Evolutionary conservation across 768 basidiomycete genomes (phyloP).

Genomic region (Leccinum rimulosum): DNA sequence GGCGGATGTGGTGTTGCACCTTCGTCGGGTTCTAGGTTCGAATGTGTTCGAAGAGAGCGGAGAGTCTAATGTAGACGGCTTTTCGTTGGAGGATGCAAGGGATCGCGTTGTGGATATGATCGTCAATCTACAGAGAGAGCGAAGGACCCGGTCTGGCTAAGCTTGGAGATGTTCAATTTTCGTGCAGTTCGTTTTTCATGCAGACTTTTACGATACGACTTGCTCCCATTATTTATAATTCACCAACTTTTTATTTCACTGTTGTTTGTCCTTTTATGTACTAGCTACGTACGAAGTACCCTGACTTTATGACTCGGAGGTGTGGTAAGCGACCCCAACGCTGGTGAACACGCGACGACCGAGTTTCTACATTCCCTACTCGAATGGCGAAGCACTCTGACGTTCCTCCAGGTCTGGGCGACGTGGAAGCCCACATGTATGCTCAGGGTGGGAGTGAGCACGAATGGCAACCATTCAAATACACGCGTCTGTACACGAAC

Average conservation of each 20-base stretch:
- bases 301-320: not conserved
- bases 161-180: not conserved
- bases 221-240: not conserved
- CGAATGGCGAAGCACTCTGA: conserved; percentile 13
- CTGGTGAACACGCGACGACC: not conserved
- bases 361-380: not conserved
- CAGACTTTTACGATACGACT: not conserved
- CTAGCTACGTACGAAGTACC: not conserved
- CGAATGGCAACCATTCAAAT: conserved; percentile 47
- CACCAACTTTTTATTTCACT: not conserved
- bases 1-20: conserved; percentile 40
- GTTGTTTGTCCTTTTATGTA: conserved; percentile 14
- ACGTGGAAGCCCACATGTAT: conserved; percentile 24
- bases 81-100: conserved; percentile 68
- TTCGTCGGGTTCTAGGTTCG: conserved; percentile 57
- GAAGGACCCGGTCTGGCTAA: conserved; percentile 19
- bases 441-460: conserved; percentile 39
- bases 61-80: conserved; percentile 18
- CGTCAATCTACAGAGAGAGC: conserved; percentile 35
- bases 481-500: conserved; percentile 59
- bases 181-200: not conserved
- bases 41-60: conserved; percentile 41
- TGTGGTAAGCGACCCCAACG: not conserved
- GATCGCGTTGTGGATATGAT: conserved; percentile 77
- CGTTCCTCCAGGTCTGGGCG: conserved; percentile 44